Conservation (phyloP, 306 rosid genomes). For the Cucurbita moschata region DNA sequence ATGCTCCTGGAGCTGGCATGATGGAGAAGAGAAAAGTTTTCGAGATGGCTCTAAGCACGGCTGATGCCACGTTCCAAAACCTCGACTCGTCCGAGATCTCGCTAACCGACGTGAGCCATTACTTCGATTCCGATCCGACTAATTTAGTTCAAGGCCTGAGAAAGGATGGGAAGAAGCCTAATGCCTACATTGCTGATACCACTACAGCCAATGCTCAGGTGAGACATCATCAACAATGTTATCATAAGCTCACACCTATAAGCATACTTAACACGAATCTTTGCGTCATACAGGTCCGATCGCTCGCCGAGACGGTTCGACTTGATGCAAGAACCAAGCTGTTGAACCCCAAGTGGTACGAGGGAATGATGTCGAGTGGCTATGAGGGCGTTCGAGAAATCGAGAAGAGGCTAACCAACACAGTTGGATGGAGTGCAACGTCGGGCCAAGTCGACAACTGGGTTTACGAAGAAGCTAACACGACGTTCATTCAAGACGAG, state of each 20-base stretch:
- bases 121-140: conserved; percentile 96
- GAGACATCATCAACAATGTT: not conserved
- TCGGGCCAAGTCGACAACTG: conserved; percentile 99
- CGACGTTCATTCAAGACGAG: conserved; percentile 83
- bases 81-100: conserved; percentile 96
- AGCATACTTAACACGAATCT: not conserved
- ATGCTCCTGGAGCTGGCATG: conserved; percentile 95
- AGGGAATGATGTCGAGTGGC: conserved; percentile 88
- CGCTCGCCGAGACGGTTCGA: conserved; percentile 85
- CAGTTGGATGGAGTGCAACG: conserved; percentile 99
- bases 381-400: conserved; percentile 96
- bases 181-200: conserved; percentile 91
- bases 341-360: conserved; percentile 97
- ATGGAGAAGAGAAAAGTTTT: conserved; percentile 77
- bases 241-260: not conserved
- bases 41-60: conserved; percentile 98
- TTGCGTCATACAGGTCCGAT: conserved; percentile 53
- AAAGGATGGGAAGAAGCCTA: conserved; percentile 97
- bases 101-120: conserved; percentile 94
- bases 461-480: conserved; percentile 98
- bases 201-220: conserved; percentile 99
- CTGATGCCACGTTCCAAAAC: conserved; percentile 97
- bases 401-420: conserved; percentile 88
- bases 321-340: conserved; percentile 95
- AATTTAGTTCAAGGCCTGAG: conserved; percentile 86